Conservation (phyloP, 129 eudicot genomes). For the Artemisia annua region DNA sequence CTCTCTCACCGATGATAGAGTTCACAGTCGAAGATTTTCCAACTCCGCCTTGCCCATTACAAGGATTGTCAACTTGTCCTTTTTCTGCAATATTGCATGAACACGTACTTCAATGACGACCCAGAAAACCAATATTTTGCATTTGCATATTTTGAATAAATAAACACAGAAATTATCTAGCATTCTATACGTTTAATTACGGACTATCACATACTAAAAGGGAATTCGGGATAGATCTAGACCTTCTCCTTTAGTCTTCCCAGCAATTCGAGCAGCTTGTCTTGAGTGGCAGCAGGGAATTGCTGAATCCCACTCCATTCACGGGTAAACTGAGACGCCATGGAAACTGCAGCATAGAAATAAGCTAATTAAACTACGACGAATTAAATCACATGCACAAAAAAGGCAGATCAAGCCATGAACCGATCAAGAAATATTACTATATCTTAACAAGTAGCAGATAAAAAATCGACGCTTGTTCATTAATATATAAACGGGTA, state of each 20-base stretch:
- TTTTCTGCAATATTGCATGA: conserved; percentile 50
- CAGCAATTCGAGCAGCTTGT: conserved; percentile 64
- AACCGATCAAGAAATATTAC: too few species aligned
- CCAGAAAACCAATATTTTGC: neutral
- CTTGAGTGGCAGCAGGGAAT: conserved; percentile 81
- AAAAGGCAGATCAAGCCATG: too few species aligned
- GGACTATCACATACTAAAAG: neutral
- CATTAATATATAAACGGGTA: too few species aligned
- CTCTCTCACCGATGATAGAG: conserved; percentile 81
- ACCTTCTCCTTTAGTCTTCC: conserved; percentile 79
- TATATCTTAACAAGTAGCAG: too few species aligned
- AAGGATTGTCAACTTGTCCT: conserved; percentile 65
- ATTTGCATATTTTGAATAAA: neutral
- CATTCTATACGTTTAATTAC: neutral
- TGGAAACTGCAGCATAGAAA: conserved; percentile 27
- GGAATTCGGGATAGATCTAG: conserved; percentile 1
- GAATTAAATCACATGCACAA: too few species aligned
- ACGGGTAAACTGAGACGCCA: conserved; percentile 57
- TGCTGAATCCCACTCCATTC: conserved; percentile 92
- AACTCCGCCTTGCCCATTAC: conserved; percentile 94
- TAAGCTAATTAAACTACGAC: neutral
- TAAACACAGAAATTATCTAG: neutral
- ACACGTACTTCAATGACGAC: neutral
- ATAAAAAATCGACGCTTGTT: too few species aligned
- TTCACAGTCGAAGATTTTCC: conserved; percentile 90